Evolutionary conservation across 192 early-diverging fungal species (phyloP).

Genomic region (Mortierella claussenii): DNA sequence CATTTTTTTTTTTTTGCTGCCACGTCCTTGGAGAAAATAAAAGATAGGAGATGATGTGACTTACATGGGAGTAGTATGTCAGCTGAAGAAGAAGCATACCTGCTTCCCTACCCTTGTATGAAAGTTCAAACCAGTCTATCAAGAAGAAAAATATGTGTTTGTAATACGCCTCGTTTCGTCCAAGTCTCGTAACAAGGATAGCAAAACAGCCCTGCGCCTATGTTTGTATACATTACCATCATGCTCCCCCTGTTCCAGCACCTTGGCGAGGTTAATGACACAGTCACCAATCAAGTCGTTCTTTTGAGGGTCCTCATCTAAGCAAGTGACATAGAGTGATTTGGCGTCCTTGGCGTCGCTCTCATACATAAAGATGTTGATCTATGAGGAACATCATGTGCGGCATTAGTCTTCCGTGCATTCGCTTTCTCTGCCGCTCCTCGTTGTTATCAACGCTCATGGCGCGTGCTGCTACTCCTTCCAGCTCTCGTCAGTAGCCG

Average conservation of each 20-base stretch:
- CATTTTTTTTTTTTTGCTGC: too few species aligned
- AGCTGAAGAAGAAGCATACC: constrained; percentile 41
- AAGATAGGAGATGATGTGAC: too few species aligned
- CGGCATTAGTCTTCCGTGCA: too few species aligned
- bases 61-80: constrained; percentile 49
- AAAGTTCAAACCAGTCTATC: constrained; percentile 48
- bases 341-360: constrained; percentile 54
- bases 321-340: constrained; percentile 53
- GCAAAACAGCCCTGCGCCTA: too few species aligned
- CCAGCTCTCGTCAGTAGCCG: too few species aligned
- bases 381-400: constrained; percentile 22
- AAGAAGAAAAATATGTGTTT: neutral
- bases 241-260: constrained; percentile 60
- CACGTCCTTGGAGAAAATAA: too few species aligned
- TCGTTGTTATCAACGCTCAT: too few species aligned
- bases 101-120: constrained; percentile 50
- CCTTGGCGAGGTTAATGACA: constrained; percentile 59
- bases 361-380: constrained; percentile 57
- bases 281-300: constrained; percentile 63
- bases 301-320: constrained; percentile 64
- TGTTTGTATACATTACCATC: constrained; percentile 67
- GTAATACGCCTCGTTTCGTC: too few species aligned
- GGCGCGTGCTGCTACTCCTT: too few species aligned
- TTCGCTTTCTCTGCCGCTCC: too few species aligned
- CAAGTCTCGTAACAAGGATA: too few species aligned